phyloP scores from a whole-genome alignment of 805 yeast genomes.

The Saccharomycopsis amapae region DNA sequence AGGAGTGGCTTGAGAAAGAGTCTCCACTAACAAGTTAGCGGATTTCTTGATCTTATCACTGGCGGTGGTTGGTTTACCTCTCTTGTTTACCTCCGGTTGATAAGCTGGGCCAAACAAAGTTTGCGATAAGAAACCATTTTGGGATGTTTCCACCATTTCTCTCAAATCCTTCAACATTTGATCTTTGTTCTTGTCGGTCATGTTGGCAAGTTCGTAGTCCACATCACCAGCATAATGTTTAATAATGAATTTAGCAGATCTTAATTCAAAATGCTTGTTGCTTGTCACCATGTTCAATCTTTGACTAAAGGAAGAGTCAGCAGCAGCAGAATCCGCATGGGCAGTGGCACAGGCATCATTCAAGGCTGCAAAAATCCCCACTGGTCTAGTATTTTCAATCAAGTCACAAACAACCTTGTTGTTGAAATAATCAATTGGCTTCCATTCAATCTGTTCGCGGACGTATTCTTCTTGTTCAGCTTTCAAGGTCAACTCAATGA shows the following conservation, averaged over 20 bases:
- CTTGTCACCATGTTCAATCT: conserved; percentile 75
- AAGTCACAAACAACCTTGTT: conserved; percentile 94
- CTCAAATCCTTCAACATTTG: conserved; percentile 82
- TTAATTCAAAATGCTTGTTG: conserved; percentile 83
- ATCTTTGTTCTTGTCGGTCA: conserved; percentile 97
- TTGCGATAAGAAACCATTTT: conserved; percentile 47
- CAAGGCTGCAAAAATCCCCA: conserved; percentile 92
- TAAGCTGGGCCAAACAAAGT: conserved; percentile 38
- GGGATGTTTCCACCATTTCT: conserved; percentile 67
- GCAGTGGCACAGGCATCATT: conserved; percentile 98
- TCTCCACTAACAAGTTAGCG: conserved; percentile 85
- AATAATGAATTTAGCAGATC: conserved; percentile 79
- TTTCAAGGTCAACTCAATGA: conserved; percentile 89
- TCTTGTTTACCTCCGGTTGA: conserved; percentile 60
- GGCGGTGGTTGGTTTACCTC: conserved; percentile 88
- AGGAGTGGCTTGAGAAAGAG: conserved; percentile 85
- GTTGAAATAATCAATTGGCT: conserved; percentile 93
- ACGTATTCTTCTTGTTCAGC: conserved; percentile 98
- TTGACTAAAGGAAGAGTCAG: conserved; percentile 93
- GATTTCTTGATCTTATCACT: conserved; percentile 88
- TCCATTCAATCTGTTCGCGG: conserved; percentile 93
- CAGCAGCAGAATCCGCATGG: conserved; percentile 94
- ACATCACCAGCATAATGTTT: conserved; percentile 99
- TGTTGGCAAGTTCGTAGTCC: conserved; percentile 76
- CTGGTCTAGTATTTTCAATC: conserved; percentile 90